Conservation (phyloP, 768 basidiomycete genomes). For the Agaricus blazei region DNA sequence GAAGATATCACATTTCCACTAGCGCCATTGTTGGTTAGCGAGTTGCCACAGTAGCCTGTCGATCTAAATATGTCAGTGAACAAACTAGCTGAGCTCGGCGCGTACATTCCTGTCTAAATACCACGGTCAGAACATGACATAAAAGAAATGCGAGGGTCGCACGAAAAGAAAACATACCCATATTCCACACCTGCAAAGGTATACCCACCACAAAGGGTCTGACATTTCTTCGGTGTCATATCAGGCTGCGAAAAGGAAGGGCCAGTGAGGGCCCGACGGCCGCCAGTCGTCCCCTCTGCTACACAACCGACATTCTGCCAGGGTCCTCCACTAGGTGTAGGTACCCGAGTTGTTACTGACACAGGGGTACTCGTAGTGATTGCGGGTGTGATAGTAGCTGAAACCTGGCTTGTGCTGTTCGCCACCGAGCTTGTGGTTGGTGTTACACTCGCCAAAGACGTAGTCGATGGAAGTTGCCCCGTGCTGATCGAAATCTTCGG, state of each 20-base stretch:
- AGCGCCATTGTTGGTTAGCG: slow-evolving; percentile 20
- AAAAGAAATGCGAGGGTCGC: neutral
- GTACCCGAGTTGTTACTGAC: neutral
- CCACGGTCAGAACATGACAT: neutral
- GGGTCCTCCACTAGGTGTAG: neutral
- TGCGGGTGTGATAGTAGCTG: neutral
- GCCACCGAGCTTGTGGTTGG: no score
- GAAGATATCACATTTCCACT: slow-evolving; percentile 13
- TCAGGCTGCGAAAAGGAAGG: slow-evolving; percentile 14
- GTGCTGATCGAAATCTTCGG: slow-evolving; percentile 1
- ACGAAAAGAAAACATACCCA: slow-evolving; percentile 8
- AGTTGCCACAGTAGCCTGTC: slow-evolving; percentile 22
- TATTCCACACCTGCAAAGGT: slow-evolving; percentile 21
- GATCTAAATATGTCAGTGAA: neutral
- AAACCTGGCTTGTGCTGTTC: no score
- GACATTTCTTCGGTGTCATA: slow-evolving; percentile 22
- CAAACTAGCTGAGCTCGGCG: neutral
- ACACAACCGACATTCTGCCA: slow-evolving; percentile 25
- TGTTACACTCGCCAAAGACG: neutral
- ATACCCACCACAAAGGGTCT: slow-evolving; percentile 20
- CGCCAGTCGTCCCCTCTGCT: slow-evolving; percentile 22
- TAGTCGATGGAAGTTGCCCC: neutral
- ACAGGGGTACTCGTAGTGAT: neutral
- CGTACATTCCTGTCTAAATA: slow-evolving; percentile 10
- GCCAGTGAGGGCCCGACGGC: slow-evolving; percentile 22